A percentile compares a stretch with the other conserved stretches of the same genome.
Evolutionary conservation across 805 yeast species (phyloP).

Genomic region (Yamadazyma scolyti): DNA sequence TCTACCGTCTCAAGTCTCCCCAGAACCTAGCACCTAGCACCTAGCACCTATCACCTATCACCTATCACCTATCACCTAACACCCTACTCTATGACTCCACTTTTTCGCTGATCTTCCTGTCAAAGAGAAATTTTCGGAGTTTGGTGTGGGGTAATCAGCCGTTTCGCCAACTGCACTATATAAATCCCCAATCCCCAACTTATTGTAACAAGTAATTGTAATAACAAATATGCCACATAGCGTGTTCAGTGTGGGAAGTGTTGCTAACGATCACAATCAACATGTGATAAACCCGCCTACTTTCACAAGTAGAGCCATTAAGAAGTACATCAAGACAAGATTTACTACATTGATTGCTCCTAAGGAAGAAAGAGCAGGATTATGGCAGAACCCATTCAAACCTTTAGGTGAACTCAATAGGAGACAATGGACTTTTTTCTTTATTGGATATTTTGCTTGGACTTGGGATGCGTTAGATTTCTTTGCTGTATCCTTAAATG

Average conservation of each 20-base stretch:
- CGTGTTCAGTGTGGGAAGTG: too few species aligned
- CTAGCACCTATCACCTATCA: too few species aligned
- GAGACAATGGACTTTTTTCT: slow-evolving; percentile 55
- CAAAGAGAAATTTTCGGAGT: too few species aligned
- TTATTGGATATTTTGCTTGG: slow-evolving; percentile 56
- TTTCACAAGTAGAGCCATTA: slow-evolving; percentile 8
- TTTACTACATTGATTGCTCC: slow-evolving; percentile 48
- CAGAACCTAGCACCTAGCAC: too few species aligned
- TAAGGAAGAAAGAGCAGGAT: slow-evolving; percentile 33
- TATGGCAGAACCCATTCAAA: slow-evolving; percentile 59
- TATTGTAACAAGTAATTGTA: too few species aligned
- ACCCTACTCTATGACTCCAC: too few species aligned
- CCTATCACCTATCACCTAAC: too few species aligned
- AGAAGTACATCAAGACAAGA: slow-evolving; percentile 39
- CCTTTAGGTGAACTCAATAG: slow-evolving; percentile 46
- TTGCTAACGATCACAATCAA: slow-evolving; percentile 16
- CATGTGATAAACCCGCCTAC: slow-evolving; percentile 24
- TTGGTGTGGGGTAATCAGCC: neutral
- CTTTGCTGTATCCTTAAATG: slow-evolving; percentile 54
- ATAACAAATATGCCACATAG: too few species aligned
- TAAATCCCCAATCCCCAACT: neutral
- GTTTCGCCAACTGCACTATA: neutral
- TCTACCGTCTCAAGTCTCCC: too few species aligned
- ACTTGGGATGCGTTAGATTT: slow-evolving; percentile 66
- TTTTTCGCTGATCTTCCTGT: too few species aligned